Base-by-base conservation (phyloP, 805 yeast genomes). In the Grigorovia yakushimaensis region DNA sequence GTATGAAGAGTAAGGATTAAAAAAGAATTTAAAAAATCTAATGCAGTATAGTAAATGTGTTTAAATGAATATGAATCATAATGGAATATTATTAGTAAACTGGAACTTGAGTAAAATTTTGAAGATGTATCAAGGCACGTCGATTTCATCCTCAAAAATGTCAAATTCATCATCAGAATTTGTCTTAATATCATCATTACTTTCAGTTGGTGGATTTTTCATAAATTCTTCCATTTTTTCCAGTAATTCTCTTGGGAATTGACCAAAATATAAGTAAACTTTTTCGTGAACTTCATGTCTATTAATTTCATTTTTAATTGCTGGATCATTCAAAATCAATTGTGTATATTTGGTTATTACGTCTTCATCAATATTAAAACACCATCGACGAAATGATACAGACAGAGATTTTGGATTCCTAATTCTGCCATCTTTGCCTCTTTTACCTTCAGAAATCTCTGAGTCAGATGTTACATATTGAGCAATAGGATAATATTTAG, bases 401-500 rank as follows among this genome's bases (percentile, higher is more conserved):
- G 33, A 10, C 13, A 10, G 9, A 10, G 13, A 27, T 15, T 33
- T 33, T 11, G n/a, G 13, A 13, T 15, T 15, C 37, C 17, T 33
- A 11, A 3, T 15, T 7, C 15, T 15, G 15, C 6, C n/a, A 7
- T 33, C 8, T n/a, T 15, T 19, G 13, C 38, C 44, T 24, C 13
- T 30, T 10, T 23, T 24, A 11, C 13, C 24, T 10, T 13, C 24
- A 24, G 27, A 7, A 24, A 7, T n/a, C n/a, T n/a, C n/a, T n/a
- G n/a, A n/a, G n/a, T n/a, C n/a, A n/a, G n/a, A n/a, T n/a, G n/a
- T 6, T 27, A 11, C 38, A 2, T 18, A 18, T 21, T 42, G 5
- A 24, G 11, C 19, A 33, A 21, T 8, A 3, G 84, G 73, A 1
- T 95, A 96, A 35, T 84, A 73, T 59, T 82, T 89, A 5, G 76